Evolutionary conservation across 2,329 filamentous ascomycete genomes (phyloP), one percentile per base, ranked within the genome.

Genomic region (Aspergillaceae sp.): DNA sequence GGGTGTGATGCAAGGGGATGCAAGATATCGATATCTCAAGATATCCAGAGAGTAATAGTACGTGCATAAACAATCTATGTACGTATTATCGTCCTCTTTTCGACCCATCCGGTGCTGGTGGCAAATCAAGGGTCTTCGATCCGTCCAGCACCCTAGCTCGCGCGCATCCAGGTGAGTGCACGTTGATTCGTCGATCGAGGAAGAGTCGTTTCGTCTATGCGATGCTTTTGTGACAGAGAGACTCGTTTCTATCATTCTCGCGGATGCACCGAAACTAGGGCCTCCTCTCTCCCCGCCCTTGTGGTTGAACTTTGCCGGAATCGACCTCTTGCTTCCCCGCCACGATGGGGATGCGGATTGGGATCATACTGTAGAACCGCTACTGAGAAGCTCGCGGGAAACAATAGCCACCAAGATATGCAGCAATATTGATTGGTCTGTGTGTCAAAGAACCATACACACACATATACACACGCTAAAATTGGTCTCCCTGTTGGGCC

Each of bases 121-220:
- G 65, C 63, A 64, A 67, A 66, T 66, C 61, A 65, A 56, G 53
- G 49, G 48, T 51, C 48, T 45, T 42, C 46, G 52, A 60, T 60
- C 53, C 46, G 48, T 52, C 26, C 7, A 47, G 46, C 42, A 37
- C 41, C 46, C 42, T 34, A 30, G 34, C 42, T 59, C 53, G 49
- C 27, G 33, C 11, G 30, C 8, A 5, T 32, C 30, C 30, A 9
- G 30, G 30, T 1, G 30, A 9, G 30, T 19, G n/a, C 36, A 42
- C 40, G 41, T 47, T 62, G 51, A 63, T 63, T 66, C 56, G 63
- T 47, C 34, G 51, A 64, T 65, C 61, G 50, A 10, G 32, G 40
- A 38, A 19, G 11, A 38, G 26, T 38, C 49, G 50, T 40, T 46
- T 52, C 43, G 55, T 60, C 56, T 47, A 54, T 59, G 56, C 56